Conservation (phyloP, 192 early-diverging fungal genomes). For the Backusella macrospora region DNA sequence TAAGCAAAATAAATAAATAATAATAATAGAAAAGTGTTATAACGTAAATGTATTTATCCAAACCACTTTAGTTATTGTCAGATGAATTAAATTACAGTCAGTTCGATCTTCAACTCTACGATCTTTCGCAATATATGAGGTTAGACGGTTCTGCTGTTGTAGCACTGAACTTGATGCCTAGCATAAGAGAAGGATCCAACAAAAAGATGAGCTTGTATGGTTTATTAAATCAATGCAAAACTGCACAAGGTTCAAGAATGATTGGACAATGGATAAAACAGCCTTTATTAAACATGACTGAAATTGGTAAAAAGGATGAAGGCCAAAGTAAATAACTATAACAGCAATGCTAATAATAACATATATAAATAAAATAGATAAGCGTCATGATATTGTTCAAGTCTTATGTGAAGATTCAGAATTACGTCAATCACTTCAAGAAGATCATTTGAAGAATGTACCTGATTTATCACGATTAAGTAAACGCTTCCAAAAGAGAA, state of each 20-base stretch:
- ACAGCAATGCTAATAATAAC: not conserved
- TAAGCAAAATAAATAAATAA: conserved; percentile 23
- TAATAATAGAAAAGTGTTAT: too few relatives aligned
- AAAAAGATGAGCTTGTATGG: conserved; percentile 72
- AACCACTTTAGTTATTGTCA: conserved; percentile 10
- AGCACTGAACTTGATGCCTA: conserved; percentile 86
- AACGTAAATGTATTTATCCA: conserved; percentile 15
- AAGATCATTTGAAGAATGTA: conserved; percentile 75
- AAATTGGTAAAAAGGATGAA: conserved; percentile 60
- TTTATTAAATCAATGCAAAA: conserved; percentile 88
- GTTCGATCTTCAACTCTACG: conserved; percentile 71
- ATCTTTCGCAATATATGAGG: conserved; percentile 88
- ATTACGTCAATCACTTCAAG: conserved; percentile 63
- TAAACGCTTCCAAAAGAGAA: conserved; percentile 79
- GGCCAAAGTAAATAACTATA: too few relatives aligned
- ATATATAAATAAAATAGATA: conserved; percentile 37
- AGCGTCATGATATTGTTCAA: conserved; percentile 75
- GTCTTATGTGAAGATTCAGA: conserved; percentile 67
- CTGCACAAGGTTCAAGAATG: conserved; percentile 81
- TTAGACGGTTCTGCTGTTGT: conserved; percentile 88
- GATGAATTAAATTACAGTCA: conserved; percentile 75
- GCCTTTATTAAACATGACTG: conserved; percentile 71
- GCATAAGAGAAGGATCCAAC: conserved; percentile 66
- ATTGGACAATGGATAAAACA: conserved; percentile 93
- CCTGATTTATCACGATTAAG: conserved; percentile 91